phyloP scores from a whole-genome alignment of 768 basidiomycete genomes.

The Pleurotus tuber-regium region DNA sequence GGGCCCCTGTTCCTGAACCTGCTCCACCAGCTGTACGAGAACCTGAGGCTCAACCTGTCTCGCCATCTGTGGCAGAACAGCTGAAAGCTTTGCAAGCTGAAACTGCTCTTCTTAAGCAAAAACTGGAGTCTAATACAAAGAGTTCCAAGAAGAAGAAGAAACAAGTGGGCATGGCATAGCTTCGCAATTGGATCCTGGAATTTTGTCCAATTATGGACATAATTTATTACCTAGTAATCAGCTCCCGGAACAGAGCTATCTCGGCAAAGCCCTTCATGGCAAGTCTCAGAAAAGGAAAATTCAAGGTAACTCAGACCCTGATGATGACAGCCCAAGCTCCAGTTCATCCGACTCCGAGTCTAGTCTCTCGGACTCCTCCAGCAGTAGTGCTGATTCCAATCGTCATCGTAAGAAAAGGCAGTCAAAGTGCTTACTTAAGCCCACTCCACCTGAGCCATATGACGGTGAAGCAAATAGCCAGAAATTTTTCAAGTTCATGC shows the following conservation, averaged over 20 bases:
- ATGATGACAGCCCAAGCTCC: background rate
- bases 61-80: background rate
- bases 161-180: background rate
- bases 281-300: background rate
- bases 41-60: background rate
- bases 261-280: background rate
- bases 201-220: background rate
- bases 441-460: conserved; percentile 22
- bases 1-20: background rate
- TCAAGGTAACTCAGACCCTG: background rate
- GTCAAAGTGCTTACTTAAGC: conserved; percentile 17
- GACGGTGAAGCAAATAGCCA: conserved; percentile 22
- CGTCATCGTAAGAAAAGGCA: background rate
- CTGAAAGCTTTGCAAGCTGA: background rate
- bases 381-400: background rate
- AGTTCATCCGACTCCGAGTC: background rate
- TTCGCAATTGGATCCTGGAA: background rate
- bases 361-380: background rate
- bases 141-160: background rate
- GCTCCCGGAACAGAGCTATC: background rate
- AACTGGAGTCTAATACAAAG: background rate
- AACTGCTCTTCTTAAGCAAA: background rate
- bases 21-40: background rate
- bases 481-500: conserved; percentile 24
- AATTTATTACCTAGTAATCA: background rate